phyloP scores from a whole-genome alignment of 2,329 filamentous ascomycete genomes.

The Hypoxylon sp. region DNA sequence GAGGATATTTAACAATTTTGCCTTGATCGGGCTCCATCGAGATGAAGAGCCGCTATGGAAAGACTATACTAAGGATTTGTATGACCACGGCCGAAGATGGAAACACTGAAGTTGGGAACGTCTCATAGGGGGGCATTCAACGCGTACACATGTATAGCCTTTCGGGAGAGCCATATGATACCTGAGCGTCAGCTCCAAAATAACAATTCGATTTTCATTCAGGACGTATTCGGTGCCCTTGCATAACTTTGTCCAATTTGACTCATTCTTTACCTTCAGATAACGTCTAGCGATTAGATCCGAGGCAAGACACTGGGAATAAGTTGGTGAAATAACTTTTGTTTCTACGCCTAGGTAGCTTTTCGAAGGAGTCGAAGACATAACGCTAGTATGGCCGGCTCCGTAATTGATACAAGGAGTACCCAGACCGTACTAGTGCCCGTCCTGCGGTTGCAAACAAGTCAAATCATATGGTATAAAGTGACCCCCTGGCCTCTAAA shows the following conservation, averaged over 20 bases:
- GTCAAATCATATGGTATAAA: conserved; percentile 44
- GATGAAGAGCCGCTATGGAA: not conserved
- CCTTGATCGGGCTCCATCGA: not conserved
- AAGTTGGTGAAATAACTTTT: not conserved
- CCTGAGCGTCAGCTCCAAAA: conserved; percentile 33
- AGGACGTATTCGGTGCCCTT: conserved; percentile 1
- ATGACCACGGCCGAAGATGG: not conserved
- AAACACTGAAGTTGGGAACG: not conserved
- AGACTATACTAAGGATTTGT: not conserved
- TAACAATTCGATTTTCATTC: conserved; percentile 26
- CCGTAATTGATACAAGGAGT: conserved; percentile 20
- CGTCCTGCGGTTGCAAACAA: conserved; percentile 18
- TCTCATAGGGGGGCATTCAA: conserved; percentile 13
- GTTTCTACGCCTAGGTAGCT: not conserved
- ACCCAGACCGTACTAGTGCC: conserved; percentile 5
- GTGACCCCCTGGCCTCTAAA: conserved; percentile 39
- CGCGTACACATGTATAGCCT: conserved; percentile 27
- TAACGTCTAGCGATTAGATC: not conserved
- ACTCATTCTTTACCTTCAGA: not conserved
- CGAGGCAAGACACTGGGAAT: not conserved
- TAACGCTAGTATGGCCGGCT: conserved; percentile 10
- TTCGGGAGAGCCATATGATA: conserved; percentile 37
- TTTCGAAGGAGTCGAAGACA: conserved; percentile 7
- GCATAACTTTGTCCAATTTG: not conserved
- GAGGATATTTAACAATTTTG: not conserved